Evolutionary conservation across 257 asterid species (phyloP), one percentile per base, ranked within the genome.

Genomic region (Coffea eugenioides): DNA sequence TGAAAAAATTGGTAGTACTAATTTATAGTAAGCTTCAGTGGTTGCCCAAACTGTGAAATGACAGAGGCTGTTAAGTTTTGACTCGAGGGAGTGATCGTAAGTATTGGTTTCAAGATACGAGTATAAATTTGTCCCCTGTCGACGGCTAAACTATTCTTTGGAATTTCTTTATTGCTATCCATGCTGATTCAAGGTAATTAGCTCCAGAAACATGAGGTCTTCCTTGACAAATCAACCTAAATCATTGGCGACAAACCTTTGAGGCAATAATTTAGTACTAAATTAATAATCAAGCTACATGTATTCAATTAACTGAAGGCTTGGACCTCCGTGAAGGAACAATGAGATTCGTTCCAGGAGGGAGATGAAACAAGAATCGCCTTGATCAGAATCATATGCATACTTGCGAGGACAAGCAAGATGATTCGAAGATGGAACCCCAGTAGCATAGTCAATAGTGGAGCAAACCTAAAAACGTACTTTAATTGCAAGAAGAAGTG

Each of bases 371-470:
- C 74, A 67, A 36, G 80, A 67, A 69, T 78, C n/a, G 36, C 31
- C 41, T 12, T 39, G 64, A 78, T 69, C 36, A 78, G 57, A 70
- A 56, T 57, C 71, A 70, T 62, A 16, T 66, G 83, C n/a, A 0
- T 6, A 46, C 27, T 80, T 80, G 76, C 34, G 14, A 61, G 83
- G 79, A 80, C 83, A 73, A 73, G 64, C 54, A 73, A 25, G 59
- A 80, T 62, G 73, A 62, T 80, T 34, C 54, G 48, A 48, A 49
- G 73, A 67, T 62, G 73, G 80, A 64, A 61, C 67, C 67, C 31
- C 67, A 23, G 11, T 39, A 39, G 43, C 5, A 39, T 0, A 13
- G 67, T n/a, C 34, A 31, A 31, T 25, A 48, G 66, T 67, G 64
- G 13, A 54, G 14, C 79, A 74, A 74, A 77, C 51, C 71, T 15